These are phyloP conservation scores for Sarocladium oryzae DNA, from an alignment of 2,329 filamentous ascomycete genomes.

Conservation along the genomic window DNA sequence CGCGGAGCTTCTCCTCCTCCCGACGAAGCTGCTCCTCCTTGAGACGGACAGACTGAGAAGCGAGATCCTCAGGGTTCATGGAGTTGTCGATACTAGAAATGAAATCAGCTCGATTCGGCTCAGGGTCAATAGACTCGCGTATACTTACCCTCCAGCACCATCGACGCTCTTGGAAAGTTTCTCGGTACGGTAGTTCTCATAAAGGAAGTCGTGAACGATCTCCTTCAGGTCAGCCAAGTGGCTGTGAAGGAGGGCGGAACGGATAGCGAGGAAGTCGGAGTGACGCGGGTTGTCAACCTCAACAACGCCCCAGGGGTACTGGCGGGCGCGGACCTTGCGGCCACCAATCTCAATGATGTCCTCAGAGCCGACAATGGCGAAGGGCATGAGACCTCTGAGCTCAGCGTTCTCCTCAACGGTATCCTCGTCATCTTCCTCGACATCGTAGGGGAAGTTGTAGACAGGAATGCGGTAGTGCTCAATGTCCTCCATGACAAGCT, in stretches of 20 bases:
- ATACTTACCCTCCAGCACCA: constrained; percentile 74
- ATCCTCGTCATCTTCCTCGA: constrained; percentile 98
- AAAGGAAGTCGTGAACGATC: constrained; percentile 99
- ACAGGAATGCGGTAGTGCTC: constrained; percentile 99
- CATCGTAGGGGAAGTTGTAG: constrained; percentile 99
- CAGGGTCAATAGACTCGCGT: neutral
- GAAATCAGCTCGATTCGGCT: constrained; percentile 16
- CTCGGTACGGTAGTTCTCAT: constrained; percentile 99
- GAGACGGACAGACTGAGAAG: constrained; percentile 92
- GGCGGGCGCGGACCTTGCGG: constrained; percentile 84
- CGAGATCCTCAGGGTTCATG: constrained; percentile 96
- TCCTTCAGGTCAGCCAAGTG: constrained; percentile 98
- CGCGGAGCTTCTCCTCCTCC: constrained; percentile 98
- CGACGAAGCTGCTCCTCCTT: constrained; percentile 99
- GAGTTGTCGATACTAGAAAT: constrained; percentile 57
- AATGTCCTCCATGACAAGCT: constrained; percentile 99
- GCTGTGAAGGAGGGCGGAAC: constrained; percentile 93
- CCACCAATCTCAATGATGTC: constrained; percentile 92
- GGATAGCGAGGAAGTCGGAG: constrained; percentile 96
- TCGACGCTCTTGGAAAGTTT: constrained; percentile 99
- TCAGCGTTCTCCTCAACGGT: constrained; percentile 99
- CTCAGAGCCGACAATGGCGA: constrained; percentile 96
- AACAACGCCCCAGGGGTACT: constrained; percentile 98
- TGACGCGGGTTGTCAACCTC: constrained; percentile 99
- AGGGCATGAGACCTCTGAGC: constrained; percentile 94